Evolutionary conservation across 352 stramenopile species (phyloP), one percentile per base, ranked within the genome.

Genomic region (Phytopythium vexans): DNA sequence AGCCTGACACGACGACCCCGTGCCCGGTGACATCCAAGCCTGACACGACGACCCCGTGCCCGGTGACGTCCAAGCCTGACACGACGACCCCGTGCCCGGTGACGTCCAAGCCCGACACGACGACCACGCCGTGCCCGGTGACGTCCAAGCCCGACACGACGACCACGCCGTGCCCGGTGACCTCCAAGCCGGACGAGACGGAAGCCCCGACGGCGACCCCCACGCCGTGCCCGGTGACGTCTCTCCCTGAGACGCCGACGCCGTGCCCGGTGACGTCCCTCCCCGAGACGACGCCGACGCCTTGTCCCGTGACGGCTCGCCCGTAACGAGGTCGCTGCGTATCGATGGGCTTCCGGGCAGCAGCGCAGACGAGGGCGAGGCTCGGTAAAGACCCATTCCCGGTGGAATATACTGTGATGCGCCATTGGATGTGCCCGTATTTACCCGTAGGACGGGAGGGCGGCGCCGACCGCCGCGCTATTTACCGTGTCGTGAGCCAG

Each of bases 271-370:
- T 56, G n/a, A 67, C 54, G 7, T 67, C 60, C 3, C 21, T 54
- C 8, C 54, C 60, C 0, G 60, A 62, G 3, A 62, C 59, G 8
- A 16, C 21, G 11, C 64, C 65, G 37, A 74, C 66, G 31, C 66
- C 66, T 38, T 74, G 66, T 54, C 66, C 66, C n/a, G 33, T 74
- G 9, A 74, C 66, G 56, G 56, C 61, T 27, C 45, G 7, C 37
- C 45, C 45, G 45, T 37, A 27, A 27, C 11, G 11, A 42, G 11
- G 38, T n/a, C 38, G 38, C 11, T n/a, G 11, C 38, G 21, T 27
- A 27, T 27, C 21, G 21, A 27, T 27, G 21, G 21, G 21, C 21
- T 27, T 27, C 21, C 21, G 21, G 21, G 21, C 21, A 27, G 21
- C 21, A 27, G 21, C 21, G 21, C 21, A 27, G 21, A 27, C 21